These are phyloP conservation scores for Nakazawaea siamensis DNA, from an alignment of 805 yeast genomes.

Conservation along the genomic window DNA sequence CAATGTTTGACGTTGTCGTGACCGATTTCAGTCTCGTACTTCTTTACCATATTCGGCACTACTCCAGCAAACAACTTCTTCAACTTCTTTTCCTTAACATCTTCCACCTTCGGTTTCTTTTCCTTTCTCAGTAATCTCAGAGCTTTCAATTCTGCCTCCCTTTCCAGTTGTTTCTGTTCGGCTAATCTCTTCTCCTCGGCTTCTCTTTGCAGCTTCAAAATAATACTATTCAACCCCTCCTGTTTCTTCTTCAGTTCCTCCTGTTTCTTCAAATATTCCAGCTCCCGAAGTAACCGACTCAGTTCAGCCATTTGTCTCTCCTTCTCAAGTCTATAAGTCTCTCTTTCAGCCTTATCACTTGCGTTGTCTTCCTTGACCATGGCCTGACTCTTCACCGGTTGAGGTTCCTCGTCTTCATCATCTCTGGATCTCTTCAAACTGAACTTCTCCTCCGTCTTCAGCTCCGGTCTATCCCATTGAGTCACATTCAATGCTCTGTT, in stretches of 20 bases:
- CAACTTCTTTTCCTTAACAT: conserved; percentile 14
- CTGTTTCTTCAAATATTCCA: conserved; percentile 27
- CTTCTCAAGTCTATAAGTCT: conserved; percentile 2
- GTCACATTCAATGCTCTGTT: conserved; percentile 38
- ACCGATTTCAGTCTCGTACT: conserved; percentile 58
- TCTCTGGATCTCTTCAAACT: conserved; percentile 7
- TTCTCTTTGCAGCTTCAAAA: conserved; percentile 5
- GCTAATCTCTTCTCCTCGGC: conserved; percentile 10
- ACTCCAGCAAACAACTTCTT: conserved; percentile 51
- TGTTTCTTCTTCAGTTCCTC: conserved; percentile 6
- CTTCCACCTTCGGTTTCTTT: conserved; percentile 16
- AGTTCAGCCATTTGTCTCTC: conserved; percentile 13
- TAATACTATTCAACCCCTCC: conserved; percentile 7
- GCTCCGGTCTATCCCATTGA: conserved; percentile 53
- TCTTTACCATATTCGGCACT: conserved; percentile 73
- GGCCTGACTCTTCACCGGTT: not conserved
- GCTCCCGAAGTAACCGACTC: conserved; percentile 24
- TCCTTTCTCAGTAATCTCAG: conserved; percentile 22
- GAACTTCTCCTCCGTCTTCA: not conserved
- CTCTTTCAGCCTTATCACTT: conserved; percentile 5
- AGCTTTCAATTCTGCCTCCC: conserved; percentile 6
- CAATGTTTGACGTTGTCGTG: conserved; percentile 67
- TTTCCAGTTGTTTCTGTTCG: conserved; percentile 14
- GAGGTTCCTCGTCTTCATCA: conserved; percentile 2
- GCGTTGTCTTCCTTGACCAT: not conserved